phyloP scores from a whole-genome alignment of 2,329 filamentous ascomycete genomes.

The Exophiala sideris region DNA sequence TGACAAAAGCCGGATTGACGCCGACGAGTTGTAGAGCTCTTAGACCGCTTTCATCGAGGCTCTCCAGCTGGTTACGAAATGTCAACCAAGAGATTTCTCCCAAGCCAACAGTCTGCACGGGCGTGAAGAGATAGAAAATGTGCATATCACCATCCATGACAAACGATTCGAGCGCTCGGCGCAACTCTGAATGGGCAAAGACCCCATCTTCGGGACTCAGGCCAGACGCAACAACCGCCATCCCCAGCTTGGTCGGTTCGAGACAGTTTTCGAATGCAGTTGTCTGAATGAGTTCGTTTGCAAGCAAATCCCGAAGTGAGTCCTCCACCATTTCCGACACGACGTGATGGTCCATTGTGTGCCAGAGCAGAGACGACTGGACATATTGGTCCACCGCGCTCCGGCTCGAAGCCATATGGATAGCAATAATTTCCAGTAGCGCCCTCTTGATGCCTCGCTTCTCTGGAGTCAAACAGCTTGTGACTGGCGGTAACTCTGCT shows the following conservation, averaged over 20 bases:
- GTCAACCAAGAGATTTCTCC: slow-evolving; percentile 66
- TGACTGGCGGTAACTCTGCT: slow-evolving; percentile 66
- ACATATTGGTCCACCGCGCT: slow-evolving; percentile 67
- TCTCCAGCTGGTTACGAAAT: slow-evolving; percentile 68
- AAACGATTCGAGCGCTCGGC: slow-evolving; percentile 65
- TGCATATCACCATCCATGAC: slow-evolving; percentile 82
- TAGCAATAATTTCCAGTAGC: slow-evolving; percentile 67
- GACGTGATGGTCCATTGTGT: slow-evolving; percentile 48
- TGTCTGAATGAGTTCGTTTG: slow-evolving; percentile 53
- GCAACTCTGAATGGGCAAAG: slow-evolving; percentile 68
- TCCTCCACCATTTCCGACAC: slow-evolving; percentile 55
- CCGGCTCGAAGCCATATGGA: slow-evolving; percentile 62
- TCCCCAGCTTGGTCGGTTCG: slow-evolving; percentile 62
- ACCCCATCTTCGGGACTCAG: slow-evolving; percentile 72
- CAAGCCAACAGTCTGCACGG: slow-evolving; percentile 54
- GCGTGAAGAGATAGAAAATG: slow-evolving; percentile 72
- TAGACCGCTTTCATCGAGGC: slow-evolving; percentile 67
- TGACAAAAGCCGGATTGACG: slow-evolving; percentile 64
- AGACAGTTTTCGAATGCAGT: slow-evolving; percentile 38
- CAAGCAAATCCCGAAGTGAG: slow-evolving; percentile 57
- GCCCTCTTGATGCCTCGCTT: slow-evolving; percentile 69
- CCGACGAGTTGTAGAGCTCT: slow-evolving; percentile 67
- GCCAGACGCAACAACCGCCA: slow-evolving; percentile 68
- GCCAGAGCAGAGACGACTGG: slow-evolving; percentile 62
- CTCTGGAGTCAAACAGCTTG: slow-evolving; percentile 65